These are phyloP conservation scores for Neltuma alba DNA, from an alignment of 306 rosid genomes.

Conservation along the genomic window DNA sequence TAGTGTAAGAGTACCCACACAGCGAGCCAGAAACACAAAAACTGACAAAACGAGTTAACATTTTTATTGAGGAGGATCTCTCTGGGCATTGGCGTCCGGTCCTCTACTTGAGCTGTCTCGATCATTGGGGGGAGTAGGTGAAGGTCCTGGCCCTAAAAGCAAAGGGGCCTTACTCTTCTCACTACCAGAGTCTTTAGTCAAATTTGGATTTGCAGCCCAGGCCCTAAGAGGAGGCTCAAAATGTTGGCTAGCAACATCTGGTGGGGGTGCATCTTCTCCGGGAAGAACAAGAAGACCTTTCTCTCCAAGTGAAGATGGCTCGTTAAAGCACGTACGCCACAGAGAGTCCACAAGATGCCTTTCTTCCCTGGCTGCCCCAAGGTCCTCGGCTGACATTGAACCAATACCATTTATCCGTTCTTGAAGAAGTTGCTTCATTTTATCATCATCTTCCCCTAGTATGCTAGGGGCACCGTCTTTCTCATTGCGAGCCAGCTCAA, in stretches of 20 bases:
- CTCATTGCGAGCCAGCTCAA: slow-evolving; percentile 55
- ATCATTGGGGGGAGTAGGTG: slow-evolving; percentile 35
- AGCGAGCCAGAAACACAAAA: not conserved
- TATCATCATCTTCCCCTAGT: slow-evolving; percentile 55
- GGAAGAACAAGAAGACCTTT: slow-evolving; percentile 87
- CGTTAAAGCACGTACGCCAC: slow-evolving; percentile 69
- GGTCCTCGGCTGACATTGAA: slow-evolving; percentile 77
- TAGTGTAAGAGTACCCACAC: not conserved
- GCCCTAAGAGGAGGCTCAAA: slow-evolving; percentile 87
- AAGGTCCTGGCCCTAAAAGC: slow-evolving; percentile 68
- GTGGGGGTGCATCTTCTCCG: slow-evolving; percentile 76
- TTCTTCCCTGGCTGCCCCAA: slow-evolving; percentile 77
- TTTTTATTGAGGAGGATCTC: slow-evolving; percentile 15
- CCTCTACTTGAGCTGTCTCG: slow-evolving; percentile 38
- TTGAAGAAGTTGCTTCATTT: slow-evolving; percentile 75
- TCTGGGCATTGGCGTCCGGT: slow-evolving; percentile 24
- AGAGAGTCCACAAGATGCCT: slow-evolving; percentile 79
- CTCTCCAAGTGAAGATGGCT: slow-evolving; percentile 69
- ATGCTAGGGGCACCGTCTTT: slow-evolving; percentile 21
- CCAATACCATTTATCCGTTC: slow-evolving; percentile 66
- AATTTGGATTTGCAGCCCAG: slow-evolving; percentile 44
- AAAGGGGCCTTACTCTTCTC: slow-evolving; percentile 61
- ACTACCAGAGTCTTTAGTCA: slow-evolving; percentile 41
- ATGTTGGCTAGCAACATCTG: slow-evolving; percentile 80
- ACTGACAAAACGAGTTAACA: not conserved